phyloP scores from a whole-genome alignment of 1,284 basidiomycete genomes.

The Ganoderma meredithae region DNA sequence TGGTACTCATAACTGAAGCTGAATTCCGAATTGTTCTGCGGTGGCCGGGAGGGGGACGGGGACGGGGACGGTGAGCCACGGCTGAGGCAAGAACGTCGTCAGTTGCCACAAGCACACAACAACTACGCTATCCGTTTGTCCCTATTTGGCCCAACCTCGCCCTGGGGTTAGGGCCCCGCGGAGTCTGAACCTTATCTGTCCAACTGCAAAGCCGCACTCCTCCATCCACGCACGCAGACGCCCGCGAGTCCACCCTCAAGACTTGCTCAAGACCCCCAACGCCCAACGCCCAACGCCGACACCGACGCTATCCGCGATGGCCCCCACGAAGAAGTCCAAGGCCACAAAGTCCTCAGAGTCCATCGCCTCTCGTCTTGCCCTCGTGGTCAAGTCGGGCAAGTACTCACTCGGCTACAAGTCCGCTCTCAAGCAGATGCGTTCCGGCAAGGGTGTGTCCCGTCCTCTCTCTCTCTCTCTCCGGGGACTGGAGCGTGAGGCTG shows the following conservation, averaged over 20 bases:
- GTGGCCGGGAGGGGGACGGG: not conserved
- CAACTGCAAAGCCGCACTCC: slow-evolving; percentile 33
- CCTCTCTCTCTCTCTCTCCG: slow-evolving; percentile 56
- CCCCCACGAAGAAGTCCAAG: slow-evolving; percentile 95
- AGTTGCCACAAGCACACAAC: slow-evolving; percentile 25
- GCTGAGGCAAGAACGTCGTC: slow-evolving; percentile 10
- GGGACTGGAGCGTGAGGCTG: slow-evolving; percentile 96
- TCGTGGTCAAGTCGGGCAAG: slow-evolving; percentile 98
- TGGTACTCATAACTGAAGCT: slow-evolving; percentile 19
- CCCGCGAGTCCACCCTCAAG: not conserved
- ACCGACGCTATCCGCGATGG: slow-evolving; percentile 64
- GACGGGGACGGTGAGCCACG: slow-evolving; percentile 11
- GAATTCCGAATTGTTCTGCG: slow-evolving; percentile 30
- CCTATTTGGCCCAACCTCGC: slow-evolving; percentile 31
- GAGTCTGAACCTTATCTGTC: slow-evolving; percentile 34
- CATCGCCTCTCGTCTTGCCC: slow-evolving; percentile 94
- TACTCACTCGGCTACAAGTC: slow-evolving; percentile 96
- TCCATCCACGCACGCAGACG: slow-evolving; percentile 20
- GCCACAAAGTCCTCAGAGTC: slow-evolving; percentile 91
- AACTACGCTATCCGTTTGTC: slow-evolving; percentile 34
- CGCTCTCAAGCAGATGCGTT: slow-evolving; percentile 98
- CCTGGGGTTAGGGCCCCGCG: slow-evolving; percentile 33
- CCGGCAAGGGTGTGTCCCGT: slow-evolving; percentile 88
- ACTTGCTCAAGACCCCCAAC: slow-evolving; percentile 34
- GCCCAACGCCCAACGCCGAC: slow-evolving; percentile 25